Evolutionary conservation across 208 protist genomes (phyloP).

Genomic region (Trypanosoma conorhini): DNA sequence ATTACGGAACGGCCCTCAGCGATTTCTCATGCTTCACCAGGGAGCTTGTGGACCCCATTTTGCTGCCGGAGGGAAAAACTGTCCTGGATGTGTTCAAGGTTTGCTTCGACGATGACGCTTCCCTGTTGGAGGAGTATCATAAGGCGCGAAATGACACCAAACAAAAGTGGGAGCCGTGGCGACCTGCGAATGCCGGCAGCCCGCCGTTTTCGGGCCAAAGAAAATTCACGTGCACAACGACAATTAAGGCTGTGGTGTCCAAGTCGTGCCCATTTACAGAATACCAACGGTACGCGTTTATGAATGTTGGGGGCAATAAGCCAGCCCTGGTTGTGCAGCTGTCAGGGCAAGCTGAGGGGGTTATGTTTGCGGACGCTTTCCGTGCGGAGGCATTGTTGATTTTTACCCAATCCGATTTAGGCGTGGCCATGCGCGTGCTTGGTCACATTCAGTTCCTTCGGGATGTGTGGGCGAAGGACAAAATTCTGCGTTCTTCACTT

Average conservation of each 20-base stretch:
- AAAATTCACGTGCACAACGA: conserved; percentile 51
- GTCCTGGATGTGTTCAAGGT: conserved; percentile 62
- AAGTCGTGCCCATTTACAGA: conserved; percentile 56
- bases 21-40: conserved; percentile 51
- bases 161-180: conserved; percentile 58
- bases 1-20: conserved; percentile 62
- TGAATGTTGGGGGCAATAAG: conserved; percentile 43
- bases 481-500: conserved; percentile 46
- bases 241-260: conserved; percentile 53
- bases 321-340: conserved; percentile 63
- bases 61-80: conserved; percentile 38
- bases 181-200: conserved; percentile 32
- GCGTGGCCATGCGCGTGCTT: conserved; percentile 49
- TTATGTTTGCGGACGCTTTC: conserved; percentile 66
- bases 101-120: conserved; percentile 56
- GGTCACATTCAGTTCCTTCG: conserved; percentile 54
- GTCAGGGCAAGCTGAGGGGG: conserved; percentile 55
- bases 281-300: conserved; percentile 64
- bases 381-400: conserved; percentile 46
- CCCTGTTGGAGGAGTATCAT: conserved; percentile 51
- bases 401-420: conserved; percentile 43
- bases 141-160: conserved; percentile 43
- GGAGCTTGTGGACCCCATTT: conserved; percentile 49
- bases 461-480: conserved; percentile 45
- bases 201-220: conserved; percentile 53